Evolutionary conservation across 83 land plant species (phyloP), one percentile per base, ranked within the genome.

Genomic region (Thuja plicata): DNA sequence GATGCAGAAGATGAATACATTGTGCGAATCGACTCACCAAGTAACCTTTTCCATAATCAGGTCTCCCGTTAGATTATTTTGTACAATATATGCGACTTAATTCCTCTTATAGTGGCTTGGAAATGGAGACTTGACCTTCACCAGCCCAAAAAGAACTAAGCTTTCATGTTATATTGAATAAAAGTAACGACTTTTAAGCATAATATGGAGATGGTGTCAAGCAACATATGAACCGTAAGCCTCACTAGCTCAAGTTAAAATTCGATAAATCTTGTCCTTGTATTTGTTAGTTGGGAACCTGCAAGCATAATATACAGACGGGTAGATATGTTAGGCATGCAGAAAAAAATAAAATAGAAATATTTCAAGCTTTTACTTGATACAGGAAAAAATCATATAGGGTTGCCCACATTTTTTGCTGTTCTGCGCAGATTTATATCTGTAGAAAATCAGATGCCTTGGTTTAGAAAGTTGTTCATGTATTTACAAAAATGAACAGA

Each of bases 11-110:
- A 97, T 79, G 98, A 95, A 57, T 83, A 93, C 77, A 92, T 97
- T 40, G 94, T 97, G 21, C 88, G 92, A 87, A 95, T 97, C 21
- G 98, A 96, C 74, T 97, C 98, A 1, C 98, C 99, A 8, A 97
- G 99, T 81, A 90, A 81, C 13, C 93, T 96, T 34, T 95, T 94
- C 81, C 91, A 88, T 66, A 88, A 45, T 5, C 88, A 92, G 84
- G 85, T 88, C 79, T 9, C 35, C 79, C 45, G 1, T 66, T 86
- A 16, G 50, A 43, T 82, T 27, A 38, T 2, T 79, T 79, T 38
- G 38, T 79, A 40, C 1, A 6, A 40, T 40, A 24, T 38, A 40
- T 17, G 45, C 21, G 83, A 38, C 45, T 41, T 21, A 19, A 8
- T 15, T 79, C 46, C 24, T 79, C 12, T 12, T 79, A 66, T 2